Base-by-base conservation (phyloP, 2,329 filamentous ascomycete species). In the Colletotrichum musae region DNA sequence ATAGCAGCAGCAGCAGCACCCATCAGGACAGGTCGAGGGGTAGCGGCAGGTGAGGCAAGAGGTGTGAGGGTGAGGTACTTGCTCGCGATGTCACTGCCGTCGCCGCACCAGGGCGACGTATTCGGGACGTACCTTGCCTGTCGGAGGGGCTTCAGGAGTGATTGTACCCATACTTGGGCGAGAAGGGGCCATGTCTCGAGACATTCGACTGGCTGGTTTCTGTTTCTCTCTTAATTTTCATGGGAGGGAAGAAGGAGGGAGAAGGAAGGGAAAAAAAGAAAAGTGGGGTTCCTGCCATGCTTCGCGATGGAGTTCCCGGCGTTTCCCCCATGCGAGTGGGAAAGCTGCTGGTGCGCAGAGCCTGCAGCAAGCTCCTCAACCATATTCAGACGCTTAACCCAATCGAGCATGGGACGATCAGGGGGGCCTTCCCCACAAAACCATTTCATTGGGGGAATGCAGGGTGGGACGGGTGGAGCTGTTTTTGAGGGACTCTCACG, bases 301-400 rank as follows among this genome's bases (percentile, higher is more conserved):
- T 50, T 68, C 59, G n/a, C 48, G 48, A 59, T 60, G 50, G 51
- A 45, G 32, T 52, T 54, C 39, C 57, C 64, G 58, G 68, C 53
- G 52, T 59, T 43, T 26, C 58, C 53, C 58, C 56, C 60, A 66
- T 72, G 64, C 64, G 52, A 64, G 68, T 72, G 70, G 57, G 68
- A 71, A 71, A 71, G 62, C 62, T 66, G 61, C 41, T 47, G 54
- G 43, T 54, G n/a, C 18, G 70, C 56, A 66, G 70, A 72, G 74
- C 72, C 70, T 74, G 73, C 73, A 77, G 74, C 72, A 70, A 74
- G 72, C 75, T 80, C 73, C 82, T 84, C 82, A 84, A 84, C 82
- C 81, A 84, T 83, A 82, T 81, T 76, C 45, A 21, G 9, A 54
- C 56, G 65, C 80, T 80, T 81, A 69, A 6, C 79, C 75, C 45